Evolutionary conservation across 495 filamentous ascomycete species (phyloP).

Genomic region (Sordaria brevicollis): DNA sequence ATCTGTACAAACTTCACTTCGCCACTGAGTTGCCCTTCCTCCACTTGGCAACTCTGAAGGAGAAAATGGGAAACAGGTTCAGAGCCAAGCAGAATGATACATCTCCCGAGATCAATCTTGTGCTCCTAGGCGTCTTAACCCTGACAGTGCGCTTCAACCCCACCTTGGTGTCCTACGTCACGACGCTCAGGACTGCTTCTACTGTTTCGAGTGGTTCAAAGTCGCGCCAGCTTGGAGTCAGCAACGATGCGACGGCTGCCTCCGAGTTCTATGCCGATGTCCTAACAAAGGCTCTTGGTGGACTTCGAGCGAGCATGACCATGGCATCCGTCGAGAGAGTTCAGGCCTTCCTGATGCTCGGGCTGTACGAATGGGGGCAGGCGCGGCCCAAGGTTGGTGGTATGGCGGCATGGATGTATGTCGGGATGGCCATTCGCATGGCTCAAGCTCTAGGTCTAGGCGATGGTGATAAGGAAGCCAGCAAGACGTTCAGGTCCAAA

Average conservation of each 20-base stretch:
- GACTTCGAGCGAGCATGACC: constrained; percentile 42
- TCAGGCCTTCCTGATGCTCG: constrained; percentile 73
- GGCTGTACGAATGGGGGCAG: constrained; percentile 78
- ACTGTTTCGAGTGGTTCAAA: constrained; percentile 23
- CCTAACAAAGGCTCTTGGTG: constrained; percentile 54
- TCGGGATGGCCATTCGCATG: constrained; percentile 65
- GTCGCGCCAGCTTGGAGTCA: constrained; percentile 16
- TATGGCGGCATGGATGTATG: constrained; percentile 65
- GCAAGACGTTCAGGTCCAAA: constrained; percentile 16
- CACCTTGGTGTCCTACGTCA: constrained; percentile 54
- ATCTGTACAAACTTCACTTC: constrained; percentile 75
- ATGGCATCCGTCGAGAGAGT: constrained; percentile 56
- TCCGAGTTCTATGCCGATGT: constrained; percentile 73
- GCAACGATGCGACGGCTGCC: constrained; percentile 50
- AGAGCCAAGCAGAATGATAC: constrained; percentile 35
- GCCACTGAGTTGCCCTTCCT: constrained; percentile 76
- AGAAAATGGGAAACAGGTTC: constrained; percentile 34
- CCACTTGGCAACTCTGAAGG: constrained; percentile 66
- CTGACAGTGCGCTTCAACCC: constrained; percentile 72
- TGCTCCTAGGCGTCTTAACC: constrained; percentile 67
- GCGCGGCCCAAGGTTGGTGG: constrained; percentile 47
- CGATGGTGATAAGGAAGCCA: constrained; percentile 42
- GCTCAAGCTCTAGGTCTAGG: constrained; percentile 63
- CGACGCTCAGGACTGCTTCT: constrained; percentile 23
- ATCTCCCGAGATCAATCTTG: constrained; percentile 42